Evolutionary conservation across 2,329 filamentous ascomycete species (phyloP), one percentile per base, ranked within the genome.

Genomic region (Cladosporium halotolerans): DNA sequence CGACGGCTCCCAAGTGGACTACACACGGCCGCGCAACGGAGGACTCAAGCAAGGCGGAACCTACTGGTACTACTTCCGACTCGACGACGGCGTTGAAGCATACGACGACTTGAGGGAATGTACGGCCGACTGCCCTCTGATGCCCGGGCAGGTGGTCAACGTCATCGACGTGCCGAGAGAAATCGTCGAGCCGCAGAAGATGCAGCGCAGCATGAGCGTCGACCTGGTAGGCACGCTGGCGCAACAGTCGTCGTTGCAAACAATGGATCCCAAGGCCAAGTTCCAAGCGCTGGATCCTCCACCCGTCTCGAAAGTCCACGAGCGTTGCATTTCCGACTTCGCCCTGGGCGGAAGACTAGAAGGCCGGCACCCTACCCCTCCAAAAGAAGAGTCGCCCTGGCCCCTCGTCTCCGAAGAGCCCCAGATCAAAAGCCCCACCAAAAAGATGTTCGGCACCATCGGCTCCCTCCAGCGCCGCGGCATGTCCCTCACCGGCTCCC

Each of bases 11-110:
- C 68, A 76, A 45, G 70, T 75, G 14, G 64, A 73, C 61, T 76
- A 73, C 48, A 70, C 70, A 19, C 72, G 76, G 33, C 82, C 81
- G 62, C 81, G 89, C 62, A 81, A 81, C 61, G 90, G 90, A 54
- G 91, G 87, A 49, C 78, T 96, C 59, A 93, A 86, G 70, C 96
- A 96, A 88, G 91, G 91, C 42, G 83, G 86, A 56, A 93, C 86
- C 13, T 96, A 96, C 72, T 96, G 92, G 79, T 97, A 95, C 76
- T 96, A 93, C 88, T 96, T 96, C 71, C 83, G 91, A 67, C 70
- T 96, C 40, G 84, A 96, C 69, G 84, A 85, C 60, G 83, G 85
- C 45, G 76, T 83, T 33, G 91, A 96, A 70, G 83, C 81, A 48
- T 83, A 89, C 68, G 89, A 96, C 67, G 76, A 84, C 28, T 73